Evolutionary conservation across 2,329 filamentous ascomycete genomes (phyloP).

Genomic region (Phyllosticta citrichinensis): DNA sequence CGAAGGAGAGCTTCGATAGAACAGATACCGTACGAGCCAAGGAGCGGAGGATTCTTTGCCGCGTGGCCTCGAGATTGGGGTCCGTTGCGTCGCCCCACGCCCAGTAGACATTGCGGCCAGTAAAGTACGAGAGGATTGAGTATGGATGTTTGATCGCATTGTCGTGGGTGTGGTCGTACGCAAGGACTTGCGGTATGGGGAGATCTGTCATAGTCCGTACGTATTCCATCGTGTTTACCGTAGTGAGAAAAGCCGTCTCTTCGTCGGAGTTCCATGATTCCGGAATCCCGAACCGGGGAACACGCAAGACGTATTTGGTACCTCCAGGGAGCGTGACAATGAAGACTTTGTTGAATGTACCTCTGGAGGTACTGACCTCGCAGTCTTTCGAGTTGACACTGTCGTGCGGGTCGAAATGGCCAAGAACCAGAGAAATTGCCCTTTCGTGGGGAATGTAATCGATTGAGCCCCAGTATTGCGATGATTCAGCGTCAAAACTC

Average conservation of each 20-base stretch:
- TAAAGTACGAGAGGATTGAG: slow-evolving; percentile 14
- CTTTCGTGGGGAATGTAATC: not conserved
- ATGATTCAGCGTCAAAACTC: not conserved
- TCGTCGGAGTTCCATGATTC: not conserved
- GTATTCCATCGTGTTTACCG: slow-evolving; percentile 9
- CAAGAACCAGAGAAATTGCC: not conserved
- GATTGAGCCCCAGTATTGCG: not conserved
- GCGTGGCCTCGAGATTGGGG: slow-evolving; percentile 3
- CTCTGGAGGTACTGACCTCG: not conserved
- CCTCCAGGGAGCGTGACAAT: not conserved
- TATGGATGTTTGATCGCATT: slow-evolving; percentile 15
- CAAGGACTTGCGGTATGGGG: slow-evolving; percentile 14
- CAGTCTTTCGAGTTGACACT: not conserved
- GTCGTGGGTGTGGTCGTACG: slow-evolving; percentile 11
- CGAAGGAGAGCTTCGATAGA: slow-evolving; percentile 11
- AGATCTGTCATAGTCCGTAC: slow-evolving; percentile 10
- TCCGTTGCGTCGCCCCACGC: slow-evolving; percentile 1
- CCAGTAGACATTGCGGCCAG: slow-evolving; percentile 10
- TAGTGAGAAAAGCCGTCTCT: not conserved
- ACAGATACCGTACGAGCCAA: slow-evolving; percentile 12
- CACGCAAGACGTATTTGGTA: not conserved
- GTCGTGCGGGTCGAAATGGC: not conserved
- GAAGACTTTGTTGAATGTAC: not conserved
- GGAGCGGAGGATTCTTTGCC: slow-evolving; percentile 14
- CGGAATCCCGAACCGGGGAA: not conserved